A percentile compares a stretch with the other conserved stretches of the same genome.
Conservation (phyloP, 331 rosid species). For the Saraca asoca region DNA sequence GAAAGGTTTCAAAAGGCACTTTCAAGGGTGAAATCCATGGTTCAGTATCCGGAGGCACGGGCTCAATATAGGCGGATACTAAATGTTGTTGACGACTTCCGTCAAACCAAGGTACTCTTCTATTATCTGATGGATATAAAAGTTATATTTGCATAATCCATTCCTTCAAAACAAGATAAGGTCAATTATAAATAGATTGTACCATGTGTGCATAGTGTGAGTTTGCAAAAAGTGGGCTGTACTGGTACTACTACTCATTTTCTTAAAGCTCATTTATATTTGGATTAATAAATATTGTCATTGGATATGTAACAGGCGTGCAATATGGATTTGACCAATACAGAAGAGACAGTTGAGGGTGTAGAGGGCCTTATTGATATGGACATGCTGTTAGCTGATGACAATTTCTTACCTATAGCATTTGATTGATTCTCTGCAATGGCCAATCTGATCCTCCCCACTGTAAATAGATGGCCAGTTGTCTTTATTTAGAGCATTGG, state of each 20-base stretch:
- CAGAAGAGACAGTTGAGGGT: constrained; percentile 60
- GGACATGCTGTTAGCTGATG: constrained; percentile 71
- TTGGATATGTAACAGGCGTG: constrained; percentile 48
- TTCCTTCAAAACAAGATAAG: no score
- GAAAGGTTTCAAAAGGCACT: constrained; percentile 86
- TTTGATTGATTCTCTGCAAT: constrained; percentile 51
- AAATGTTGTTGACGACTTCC: constrained; percentile 75
- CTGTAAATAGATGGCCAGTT: constrained; percentile 46
- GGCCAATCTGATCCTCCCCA: constrained; percentile 27
- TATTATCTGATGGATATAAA: background rate
- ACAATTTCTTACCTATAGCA: constrained; percentile 71
- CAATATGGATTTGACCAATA: constrained; percentile 40
- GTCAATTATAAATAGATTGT: no score
- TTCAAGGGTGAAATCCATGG: constrained; percentile 93
- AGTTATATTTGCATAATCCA: no score
- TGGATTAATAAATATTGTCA: constrained; percentile 24
- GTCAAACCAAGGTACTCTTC: constrained; percentile 69
- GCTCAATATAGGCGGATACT: constrained; percentile 87
- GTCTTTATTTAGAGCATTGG: constrained; percentile 39
- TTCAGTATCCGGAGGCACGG: constrained; percentile 91
- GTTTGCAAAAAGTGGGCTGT: no score
- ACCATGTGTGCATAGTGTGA: no score
- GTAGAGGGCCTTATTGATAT: constrained; percentile 72
- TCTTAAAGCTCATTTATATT: background rate
- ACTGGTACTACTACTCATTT: no score